Percentiles rank a stretch among this genome's conserved stretches.
These are phyloP conservation scores for Oryza meyeriana DNA, from an alignment of 176 grass and related monocot genomes.

Conservation along the genomic window DNA sequence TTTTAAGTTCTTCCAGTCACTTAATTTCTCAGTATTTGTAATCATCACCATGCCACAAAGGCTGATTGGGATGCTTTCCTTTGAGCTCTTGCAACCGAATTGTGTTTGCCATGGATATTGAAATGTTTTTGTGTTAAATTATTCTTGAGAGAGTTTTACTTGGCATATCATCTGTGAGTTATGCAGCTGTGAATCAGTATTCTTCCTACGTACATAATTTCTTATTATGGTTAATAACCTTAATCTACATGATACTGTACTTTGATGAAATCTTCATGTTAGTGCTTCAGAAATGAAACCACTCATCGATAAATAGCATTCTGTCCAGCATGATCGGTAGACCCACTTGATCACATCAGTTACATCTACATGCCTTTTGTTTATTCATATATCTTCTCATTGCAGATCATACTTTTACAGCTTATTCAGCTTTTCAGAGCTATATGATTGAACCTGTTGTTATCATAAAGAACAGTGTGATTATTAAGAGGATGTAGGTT, in stretches of 20 bases:
- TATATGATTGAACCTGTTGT: not conserved
- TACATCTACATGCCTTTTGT: not conserved
- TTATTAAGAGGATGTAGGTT: conserved; percentile 19
- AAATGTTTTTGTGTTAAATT: not conserved
- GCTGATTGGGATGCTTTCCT: not conserved
- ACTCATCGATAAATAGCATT: not conserved
- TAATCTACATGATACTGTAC: not conserved
- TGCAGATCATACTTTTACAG: conserved; percentile 16
- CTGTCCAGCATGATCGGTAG: not conserved
- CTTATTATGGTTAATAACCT: not conserved
- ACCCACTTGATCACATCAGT: not conserved
- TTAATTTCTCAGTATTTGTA: too few species aligned
- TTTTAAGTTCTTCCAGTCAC: too few species aligned
- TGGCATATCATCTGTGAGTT: not conserved
- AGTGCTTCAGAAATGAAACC: not conserved
- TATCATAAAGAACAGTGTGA: not conserved
- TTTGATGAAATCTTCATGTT: not conserved
- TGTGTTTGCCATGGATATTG: not conserved
- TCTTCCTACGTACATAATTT: not conserved
- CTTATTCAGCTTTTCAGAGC: not conserved
- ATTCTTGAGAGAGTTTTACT: not conserved
- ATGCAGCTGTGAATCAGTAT: not conserved
- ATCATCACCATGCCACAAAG: too few species aligned
- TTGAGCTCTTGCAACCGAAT: not conserved
- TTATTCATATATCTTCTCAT: not conserved